These are phyloP conservation scores for Cubamyces sp. DNA, from an alignment of 768 basidiomycete genomes.

Conservation along the genomic window DNA sequence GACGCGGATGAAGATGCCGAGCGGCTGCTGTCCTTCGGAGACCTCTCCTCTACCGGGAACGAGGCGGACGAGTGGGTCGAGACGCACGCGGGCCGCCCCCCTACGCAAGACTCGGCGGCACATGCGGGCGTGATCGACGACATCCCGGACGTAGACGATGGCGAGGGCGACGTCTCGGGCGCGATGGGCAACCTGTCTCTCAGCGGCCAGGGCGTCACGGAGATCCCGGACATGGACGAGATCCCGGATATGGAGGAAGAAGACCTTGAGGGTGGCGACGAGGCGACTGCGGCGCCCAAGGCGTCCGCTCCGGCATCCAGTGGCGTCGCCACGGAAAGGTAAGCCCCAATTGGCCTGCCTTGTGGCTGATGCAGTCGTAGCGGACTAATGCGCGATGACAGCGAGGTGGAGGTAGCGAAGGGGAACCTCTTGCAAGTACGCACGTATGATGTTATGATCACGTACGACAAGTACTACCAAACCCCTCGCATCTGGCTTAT, in stretches of 20 bases:
- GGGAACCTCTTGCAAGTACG: constrained; percentile 92
- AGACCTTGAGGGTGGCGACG: constrained; percentile 85
- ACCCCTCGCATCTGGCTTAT: constrained; percentile 97
- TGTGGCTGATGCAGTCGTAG: neutral
- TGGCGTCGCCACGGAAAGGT: constrained; percentile 54
- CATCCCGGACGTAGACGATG: constrained; percentile 84
- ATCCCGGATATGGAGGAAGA: constrained; percentile 99
- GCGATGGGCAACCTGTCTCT: constrained; percentile 36
- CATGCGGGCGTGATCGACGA: constrained; percentile 77
- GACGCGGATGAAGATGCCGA: constrained; percentile 97
- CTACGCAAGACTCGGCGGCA: constrained; percentile 52
- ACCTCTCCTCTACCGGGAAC: constrained; percentile 53
- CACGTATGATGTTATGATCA: constrained; percentile 99
- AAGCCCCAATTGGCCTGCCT: constrained; percentile 28
- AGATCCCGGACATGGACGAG: constrained; percentile 93
- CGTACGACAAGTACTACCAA: constrained; percentile 99
- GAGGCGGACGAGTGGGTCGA: constrained; percentile 96
- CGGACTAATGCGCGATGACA: constrained; percentile 34
- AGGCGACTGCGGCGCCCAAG: constrained; percentile 71
- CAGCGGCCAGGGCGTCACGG: constrained; percentile 40
- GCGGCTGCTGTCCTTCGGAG: constrained; percentile 83
- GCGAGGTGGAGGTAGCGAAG: constrained; percentile 66
- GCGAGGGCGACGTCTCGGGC: constrained; percentile 35
- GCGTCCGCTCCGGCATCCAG: constrained; percentile 42
- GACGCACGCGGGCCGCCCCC: constrained; percentile 85